Base-by-base conservation (phyloP, 352 stramenopile genomes). In the Phytophthora uliginosa region DNA sequence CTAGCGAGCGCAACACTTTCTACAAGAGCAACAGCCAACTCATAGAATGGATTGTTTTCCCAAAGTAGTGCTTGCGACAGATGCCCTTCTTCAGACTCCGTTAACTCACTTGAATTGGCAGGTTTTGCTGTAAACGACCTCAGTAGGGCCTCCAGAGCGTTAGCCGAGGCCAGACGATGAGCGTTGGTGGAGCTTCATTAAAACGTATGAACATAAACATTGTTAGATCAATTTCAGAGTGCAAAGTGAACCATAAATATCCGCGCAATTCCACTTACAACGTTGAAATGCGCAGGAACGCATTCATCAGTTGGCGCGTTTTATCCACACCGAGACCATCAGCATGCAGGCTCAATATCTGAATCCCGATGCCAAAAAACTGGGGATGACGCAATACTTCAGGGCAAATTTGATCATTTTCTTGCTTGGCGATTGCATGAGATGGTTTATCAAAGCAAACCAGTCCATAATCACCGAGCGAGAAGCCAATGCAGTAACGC, bases 341-440 rank as follows among this genome's bases (percentile, higher is more conserved):
- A 38, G 56, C 63, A 55, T 63, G 74, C 13, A 77, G 34, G 63
- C 67, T 76, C 53, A 81, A 57, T 12, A 84, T 33, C 48, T 84
- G 77, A 24, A 83, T 54, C 8, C 59, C 77, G 48, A 81, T 20
- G 7, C 36, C 67, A 58, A 83, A 73, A 7, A 76, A 60, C 24
- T 63, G 51, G 4, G 77, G 68, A 28, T 77, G 65, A 13, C 66
- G 57, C 18, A 84, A 59, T 1, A 24, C n/a, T 7, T 13, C 36
- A 45, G 10, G 53, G 24, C 7, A 57, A 42, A 24, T 13, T 8
- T 24, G 55, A 50, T 60, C 36, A 18, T 57, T 60, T 9, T 51
- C 24, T n/a, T 52, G 55, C 9, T 12, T 53, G n/a, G 20, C 24
- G 8, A 57, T 38, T 36, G 24, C 28, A 40, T 20, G 33, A 31